Conservation (phyloP, 2,329 filamentous ascomycete genomes). For the Cercospora zeina region DNA sequence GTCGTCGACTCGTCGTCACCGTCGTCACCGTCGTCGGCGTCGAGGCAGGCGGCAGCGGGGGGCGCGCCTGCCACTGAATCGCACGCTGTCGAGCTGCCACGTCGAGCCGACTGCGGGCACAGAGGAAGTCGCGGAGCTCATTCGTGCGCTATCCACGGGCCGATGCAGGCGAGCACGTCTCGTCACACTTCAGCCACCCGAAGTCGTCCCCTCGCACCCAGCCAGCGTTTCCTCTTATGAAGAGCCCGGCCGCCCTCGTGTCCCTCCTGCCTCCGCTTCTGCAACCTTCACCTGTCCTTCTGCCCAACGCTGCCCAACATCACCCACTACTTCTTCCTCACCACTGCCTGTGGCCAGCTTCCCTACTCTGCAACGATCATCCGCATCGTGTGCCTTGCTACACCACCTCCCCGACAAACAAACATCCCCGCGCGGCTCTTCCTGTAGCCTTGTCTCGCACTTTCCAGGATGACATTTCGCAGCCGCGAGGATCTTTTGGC, state of each 20-base stretch:
- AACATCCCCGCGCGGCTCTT: constrained; percentile 24
- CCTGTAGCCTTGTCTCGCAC: constrained; percentile 28
- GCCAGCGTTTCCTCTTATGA: constrained; percentile 18
- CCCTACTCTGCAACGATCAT: constrained; percentile 15
- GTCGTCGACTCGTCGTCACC: too few relatives aligned
- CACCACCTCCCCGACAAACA: constrained; percentile 2
- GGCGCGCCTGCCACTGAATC: constrained; percentile 13
- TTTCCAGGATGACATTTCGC: constrained; percentile 43
- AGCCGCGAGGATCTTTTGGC: constrained; percentile 41
- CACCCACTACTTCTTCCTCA: constrained; percentile 14
- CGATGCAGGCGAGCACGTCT: constrained; percentile 13
- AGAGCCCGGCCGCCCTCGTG: constrained; percentile 12
- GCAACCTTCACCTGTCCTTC: constrained; percentile 27
- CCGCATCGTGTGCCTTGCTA: constrained; percentile 14
- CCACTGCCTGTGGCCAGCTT: constrained; percentile 5
- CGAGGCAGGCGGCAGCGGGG: not conserved
- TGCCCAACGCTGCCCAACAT: constrained; percentile 25
- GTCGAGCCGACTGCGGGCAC: constrained; percentile 8
- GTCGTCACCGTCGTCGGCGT: not conserved
- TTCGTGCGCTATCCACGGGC: constrained; percentile 9
- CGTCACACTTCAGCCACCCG: constrained; percentile 15
- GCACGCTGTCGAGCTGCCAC: constrained; percentile 17
- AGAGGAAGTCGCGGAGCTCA: constrained; percentile 7
- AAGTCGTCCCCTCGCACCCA: constrained; percentile 15
- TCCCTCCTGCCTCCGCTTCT: constrained; percentile 7